Percentiles rank a stretch among this genome's conserved stretches.
Evolutionary conservation across 208 protist species (phyloP).

Genomic region (Trypanosoma rangeli): DNA sequence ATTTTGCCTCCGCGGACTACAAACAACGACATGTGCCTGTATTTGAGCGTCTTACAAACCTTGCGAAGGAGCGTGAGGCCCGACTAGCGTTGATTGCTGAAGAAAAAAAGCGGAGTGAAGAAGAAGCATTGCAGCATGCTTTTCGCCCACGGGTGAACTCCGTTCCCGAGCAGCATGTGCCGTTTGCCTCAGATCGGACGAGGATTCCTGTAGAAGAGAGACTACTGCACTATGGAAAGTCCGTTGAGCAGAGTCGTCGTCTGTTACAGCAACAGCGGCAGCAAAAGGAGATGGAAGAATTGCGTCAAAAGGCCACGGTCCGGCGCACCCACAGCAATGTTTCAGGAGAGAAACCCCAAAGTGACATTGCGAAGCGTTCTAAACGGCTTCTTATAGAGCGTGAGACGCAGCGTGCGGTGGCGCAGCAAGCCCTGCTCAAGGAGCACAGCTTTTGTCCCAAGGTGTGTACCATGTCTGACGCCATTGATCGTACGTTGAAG

Average conservation of each 20-base stretch:
- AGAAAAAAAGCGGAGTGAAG: slow-evolving; percentile 45
- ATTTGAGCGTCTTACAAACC: slow-evolving; percentile 56
- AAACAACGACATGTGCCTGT: slow-evolving; percentile 26
- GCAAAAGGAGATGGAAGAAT: slow-evolving; percentile 42
- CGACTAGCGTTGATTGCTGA: slow-evolving; percentile 18
- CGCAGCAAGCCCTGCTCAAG: slow-evolving; percentile 28
- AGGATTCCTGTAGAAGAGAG: slow-evolving; percentile 70
- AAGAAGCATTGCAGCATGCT: slow-evolving; percentile 28
- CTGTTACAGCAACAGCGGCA: slow-evolving; percentile 35
- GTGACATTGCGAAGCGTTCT: slow-evolving; percentile 27
- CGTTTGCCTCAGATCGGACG: slow-evolving; percentile 19
- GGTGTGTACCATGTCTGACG: slow-evolving; percentile 60
- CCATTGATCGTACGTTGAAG: slow-evolving; percentile 38
- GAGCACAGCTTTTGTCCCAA: slow-evolving; percentile 54
- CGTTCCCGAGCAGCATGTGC: slow-evolving; percentile 9
- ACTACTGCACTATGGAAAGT: slow-evolving; percentile 73
- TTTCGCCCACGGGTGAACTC: slow-evolving; percentile 69
- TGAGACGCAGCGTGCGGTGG: slow-evolving; percentile 33
- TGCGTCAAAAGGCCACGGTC: not conserved
- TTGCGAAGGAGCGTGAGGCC: slow-evolving; percentile 39
- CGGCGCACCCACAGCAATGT: not conserved
- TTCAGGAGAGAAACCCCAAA: slow-evolving; percentile 7
- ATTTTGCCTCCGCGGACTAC: not conserved
- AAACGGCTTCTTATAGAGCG: slow-evolving; percentile 47
- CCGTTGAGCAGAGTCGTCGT: slow-evolving; percentile 36